Base-by-base conservation (phyloP, 2,329 filamentous ascomycete genomes). In the Verticillium zaregamsianum region DNA sequence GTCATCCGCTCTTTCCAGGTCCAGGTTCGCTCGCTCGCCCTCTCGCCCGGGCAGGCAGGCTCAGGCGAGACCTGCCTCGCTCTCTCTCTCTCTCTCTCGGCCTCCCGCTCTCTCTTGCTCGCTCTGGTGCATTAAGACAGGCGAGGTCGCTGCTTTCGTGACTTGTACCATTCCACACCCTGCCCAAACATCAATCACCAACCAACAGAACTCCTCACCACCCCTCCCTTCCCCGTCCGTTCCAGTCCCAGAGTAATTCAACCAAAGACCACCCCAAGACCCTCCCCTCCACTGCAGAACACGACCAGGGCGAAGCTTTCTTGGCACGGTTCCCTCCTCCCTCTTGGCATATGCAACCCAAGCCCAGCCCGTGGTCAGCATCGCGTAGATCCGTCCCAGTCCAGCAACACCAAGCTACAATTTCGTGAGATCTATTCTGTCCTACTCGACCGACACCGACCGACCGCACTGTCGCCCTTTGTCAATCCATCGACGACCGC, bases 291-390 rank as follows among this genome's bases (percentile, higher is more conserved):
- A 37, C 58, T 55, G 58, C 58, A 55, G 35, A 40, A 49, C 45
- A 49, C 57, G 32, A 52, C 62, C 65, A 65, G 60, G 61, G 62
- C 64, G 64, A 66, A 65, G 64, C 64, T 65, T 65, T 65, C 65
- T 66, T 66, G 65, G 65, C 65, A 64, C 62, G 65, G 60, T 62
- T 64, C 60, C 59, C 65, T 64, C 62, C 59, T 65, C 57, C 57
- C 57, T 64, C 65, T 66, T 66, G 65, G 65, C 65, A 66, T 64
- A 65, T 66, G 65, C 65, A 66, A 62, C 64, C 55, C 62, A 64
- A 63, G 64, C 62, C 62, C 59, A 60, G 57, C 59, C 59, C 59
- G 61, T 61, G 31, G 31, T 57, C 62, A 65, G 64, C 62, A 64
- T 64, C 62, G 62, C 60, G 60, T 62, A 59, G 59, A 66, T 65